Base-by-base conservation (phyloP, 108 stramenopile genomes). In the Skeletonema menzelii region DNA sequence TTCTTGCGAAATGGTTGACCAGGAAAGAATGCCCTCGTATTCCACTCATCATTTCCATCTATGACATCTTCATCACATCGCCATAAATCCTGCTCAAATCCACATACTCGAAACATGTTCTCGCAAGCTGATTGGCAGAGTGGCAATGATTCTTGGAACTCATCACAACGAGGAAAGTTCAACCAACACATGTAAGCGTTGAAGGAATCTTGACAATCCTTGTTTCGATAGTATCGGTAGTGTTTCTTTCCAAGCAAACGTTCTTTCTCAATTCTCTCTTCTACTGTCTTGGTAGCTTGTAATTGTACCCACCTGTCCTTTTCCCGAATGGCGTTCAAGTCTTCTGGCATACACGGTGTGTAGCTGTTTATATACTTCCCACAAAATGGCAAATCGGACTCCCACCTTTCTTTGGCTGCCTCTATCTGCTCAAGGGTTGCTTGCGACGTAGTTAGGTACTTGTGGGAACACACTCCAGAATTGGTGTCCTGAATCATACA, bases 121-220 rank as follows among this genome's bases (percentile, higher is more conserved):
- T 77, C 61, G 55, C 82, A 82, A 4, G 70, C 62, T n/a, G 75
- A 76, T 59, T 73, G 71, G 19, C 82, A 82, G 3, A 77, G 11
- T 3, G 80, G 80, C 53, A 82, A 22, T 0, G 80, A 72, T 44
- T 76, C 75, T 5, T 72, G 24, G 58, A 67, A 77, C 14, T 73
- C 61, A 58, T 77, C 76, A 42, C 82, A 82, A 17, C 82, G 56
- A 15, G 82, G 82, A 44, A 77, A 82, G 58, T 77, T 82, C 15
- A 77, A 22, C 72, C 72, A 82, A 59, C 82, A 82, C 1, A 46
- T 56, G 34, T 77, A 82, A 8, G 72, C 27, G 30, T 40, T 44
- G 24, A 66, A 82, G 2, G 80, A 71, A 24, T 78, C 72, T 57
- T 78, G 76, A 20, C 82, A 82, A 37, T 77, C 82, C 14, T 73